Evolutionary conservation across 1,139 yeast genomes (phyloP), one percentile per base, ranked within the genome.

Genomic region (Taphrina flavorubra): DNA sequence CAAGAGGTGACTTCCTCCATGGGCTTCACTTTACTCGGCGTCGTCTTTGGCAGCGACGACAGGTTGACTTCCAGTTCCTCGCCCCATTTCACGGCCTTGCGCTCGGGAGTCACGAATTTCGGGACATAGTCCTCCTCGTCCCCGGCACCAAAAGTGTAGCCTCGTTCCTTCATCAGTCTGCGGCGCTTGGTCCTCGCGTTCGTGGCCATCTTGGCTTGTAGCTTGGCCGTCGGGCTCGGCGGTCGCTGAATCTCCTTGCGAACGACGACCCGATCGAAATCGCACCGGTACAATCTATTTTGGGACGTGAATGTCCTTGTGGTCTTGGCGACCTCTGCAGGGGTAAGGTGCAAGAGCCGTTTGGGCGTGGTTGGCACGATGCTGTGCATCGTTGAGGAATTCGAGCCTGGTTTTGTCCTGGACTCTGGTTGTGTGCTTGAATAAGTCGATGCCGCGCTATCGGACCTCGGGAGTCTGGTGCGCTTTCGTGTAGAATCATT

Each of bases 291-390:
- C 34, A 68, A 34, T 25, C 70, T 46, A 31, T 68, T 68, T 44
- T 63, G 70, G 18, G 60, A 57, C 14, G 70, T 68, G 53, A 60
- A 60, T 13, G 39, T 44, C 8, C 70, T 59, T 13, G 70, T 68
- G 14, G 68, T 51, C 51, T 68, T 68, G 42, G 70, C 65, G 39
- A 68, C 65, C 44, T 68, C 70, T 11, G 68, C 70, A 7, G 68
- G 70, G 7, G 70, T 68, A 49, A 68, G 57, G 51, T 68, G 51
- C 40, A 59, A 51, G 55, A 68, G 55, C 11, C 63, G 56, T 31
- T 62, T 59, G 13, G 65, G 65, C 11, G 64, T 42, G 10, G 64
- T 18, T 14, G 57, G 64, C n/a, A 25, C 44, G 37, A 25, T 36
- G 31, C 20, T 13, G 25, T 36, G 34, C 13, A 18, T 8, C 25